A percentile compares a stretch with the other conserved stretches of the same genome.
Conservation (phyloP, 371 early-diverging fungal genomes). For the Lichtheimia corymbifera region DNA sequence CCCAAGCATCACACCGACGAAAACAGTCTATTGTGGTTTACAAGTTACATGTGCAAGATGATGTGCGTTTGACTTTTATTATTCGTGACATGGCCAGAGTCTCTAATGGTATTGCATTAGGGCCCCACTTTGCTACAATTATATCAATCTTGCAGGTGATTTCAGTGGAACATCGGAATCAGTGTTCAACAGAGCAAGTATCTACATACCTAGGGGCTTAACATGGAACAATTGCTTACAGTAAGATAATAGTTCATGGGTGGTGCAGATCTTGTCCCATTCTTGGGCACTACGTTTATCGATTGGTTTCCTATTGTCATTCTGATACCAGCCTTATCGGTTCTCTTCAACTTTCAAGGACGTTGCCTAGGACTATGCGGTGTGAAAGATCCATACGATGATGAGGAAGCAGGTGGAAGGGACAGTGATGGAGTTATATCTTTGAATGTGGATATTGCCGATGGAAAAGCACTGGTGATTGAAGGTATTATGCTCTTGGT, state of each 20-base stretch:
- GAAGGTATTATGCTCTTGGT: conserved; percentile 35
- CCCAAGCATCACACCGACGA: conserved; percentile 92
- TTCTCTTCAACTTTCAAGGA: conserved; percentile 79
- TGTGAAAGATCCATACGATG: conserved; percentile 60
- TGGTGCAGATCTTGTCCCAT: conserved; percentile 82
- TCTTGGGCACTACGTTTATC: conserved; percentile 86
- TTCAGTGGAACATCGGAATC: conserved; percentile 21
- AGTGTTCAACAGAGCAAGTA: conserved; percentile 46
- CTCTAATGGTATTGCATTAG: conserved; percentile 33
- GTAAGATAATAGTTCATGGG: conserved; percentile 74
- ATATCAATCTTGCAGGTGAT: conserved; percentile 70
- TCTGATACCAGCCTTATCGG: conserved; percentile 72
- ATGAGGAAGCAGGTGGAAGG: conserved; percentile 44
- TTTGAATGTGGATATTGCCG: conserved; percentile 44
- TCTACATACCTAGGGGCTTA: not conserved
- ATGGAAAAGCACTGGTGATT: conserved; percentile 43
- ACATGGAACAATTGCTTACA: not conserved
- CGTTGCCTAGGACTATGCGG: conserved; percentile 71
- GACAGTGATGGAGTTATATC: conserved; percentile 29
- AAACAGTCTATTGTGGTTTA: conserved; percentile 85
- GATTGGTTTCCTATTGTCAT: conserved; percentile 87
- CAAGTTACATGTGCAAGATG: conserved; percentile 86
- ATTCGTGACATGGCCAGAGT: not conserved
- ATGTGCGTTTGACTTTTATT: conserved; percentile 43
- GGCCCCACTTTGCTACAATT: conserved; percentile 94